Percentiles rank a stretch among this genome's conserved stretches.
These are phyloP conservation scores for Brassica incana DNA, from an alignment of 345 rosid genomes.

Conservation along the genomic window DNA sequence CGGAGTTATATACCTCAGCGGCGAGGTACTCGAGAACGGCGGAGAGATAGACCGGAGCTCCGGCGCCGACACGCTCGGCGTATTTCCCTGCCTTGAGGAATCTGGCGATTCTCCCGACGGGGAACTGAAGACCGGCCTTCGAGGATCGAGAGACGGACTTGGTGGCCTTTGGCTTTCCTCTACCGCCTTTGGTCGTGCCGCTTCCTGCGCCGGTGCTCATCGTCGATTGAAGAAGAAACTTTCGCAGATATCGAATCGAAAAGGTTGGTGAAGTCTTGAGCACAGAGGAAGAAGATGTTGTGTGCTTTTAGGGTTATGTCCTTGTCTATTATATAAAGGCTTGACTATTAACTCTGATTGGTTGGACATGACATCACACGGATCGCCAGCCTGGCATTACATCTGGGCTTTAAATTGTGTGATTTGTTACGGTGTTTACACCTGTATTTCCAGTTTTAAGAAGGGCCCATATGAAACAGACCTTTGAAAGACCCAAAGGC, in stretches of 20 bases:
- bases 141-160: conserved; percentile 65
- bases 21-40: conserved; percentile 87
- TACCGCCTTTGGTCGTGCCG: conserved; percentile 49
- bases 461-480: neutral
- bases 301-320: neutral
- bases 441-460: neutral
- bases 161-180: conserved; percentile 58
- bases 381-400: conserved; percentile 45
- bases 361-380: conserved; percentile 1
- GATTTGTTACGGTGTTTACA: neutral
- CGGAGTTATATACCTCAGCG: conserved; percentile 51
- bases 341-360: conserved; percentile 32
- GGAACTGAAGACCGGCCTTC: conserved; percentile 76
- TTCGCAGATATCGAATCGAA: neutral
- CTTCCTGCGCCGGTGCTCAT: conserved; percentile 47
- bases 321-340: conserved; percentile 18
- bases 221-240: neutral
- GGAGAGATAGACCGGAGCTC: conserved; percentile 72
- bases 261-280: neutral
- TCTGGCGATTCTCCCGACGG: conserved; percentile 76
- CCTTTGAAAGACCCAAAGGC: neutral
- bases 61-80: conserved; percentile 77
- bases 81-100: conserved; percentile 65
- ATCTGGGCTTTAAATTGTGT: neutral
- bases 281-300: neutral